Conservation (phyloP, 345 rosid species). For the Melaleuca alternifolia region DNA sequence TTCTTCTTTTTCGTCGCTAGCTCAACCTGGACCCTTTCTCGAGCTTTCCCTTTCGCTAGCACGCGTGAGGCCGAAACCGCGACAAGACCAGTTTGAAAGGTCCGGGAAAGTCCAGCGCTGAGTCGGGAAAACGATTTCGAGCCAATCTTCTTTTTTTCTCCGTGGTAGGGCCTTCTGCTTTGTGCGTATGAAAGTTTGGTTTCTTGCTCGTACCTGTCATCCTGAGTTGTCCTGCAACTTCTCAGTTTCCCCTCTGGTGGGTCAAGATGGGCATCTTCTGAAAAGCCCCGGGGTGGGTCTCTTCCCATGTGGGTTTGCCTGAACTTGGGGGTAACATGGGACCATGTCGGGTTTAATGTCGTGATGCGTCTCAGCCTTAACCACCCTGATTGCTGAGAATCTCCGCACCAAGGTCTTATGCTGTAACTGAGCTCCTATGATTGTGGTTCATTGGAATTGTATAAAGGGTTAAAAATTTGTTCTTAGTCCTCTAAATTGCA, state of each 20-base stretch:
- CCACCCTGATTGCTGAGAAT: not conserved
- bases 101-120: not conserved
- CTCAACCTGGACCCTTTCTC: not conserved
- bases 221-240: not conserved
- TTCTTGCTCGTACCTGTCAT: not conserved
- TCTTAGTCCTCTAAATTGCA: not conserved
- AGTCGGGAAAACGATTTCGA: not conserved
- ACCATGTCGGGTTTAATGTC: not conserved
- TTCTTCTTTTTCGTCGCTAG: not conserved
- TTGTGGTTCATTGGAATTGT: not conserved
- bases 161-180: not conserved
- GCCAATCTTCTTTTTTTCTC: not conserved
- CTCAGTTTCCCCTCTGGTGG: not conserved
- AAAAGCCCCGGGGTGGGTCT: not conserved
- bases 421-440: not conserved
- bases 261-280: not conserved
- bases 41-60: not conserved
- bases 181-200: not conserved
- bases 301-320: not conserved
- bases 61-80: not conserved
- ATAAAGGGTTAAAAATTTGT: not conserved
- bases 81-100: not conserved
- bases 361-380: not conserved
- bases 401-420: not conserved
- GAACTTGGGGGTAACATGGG: not conserved